Evolutionary conservation across 441 rosid species (phyloP).

Genomic region (Melianthus villosus): DNA sequence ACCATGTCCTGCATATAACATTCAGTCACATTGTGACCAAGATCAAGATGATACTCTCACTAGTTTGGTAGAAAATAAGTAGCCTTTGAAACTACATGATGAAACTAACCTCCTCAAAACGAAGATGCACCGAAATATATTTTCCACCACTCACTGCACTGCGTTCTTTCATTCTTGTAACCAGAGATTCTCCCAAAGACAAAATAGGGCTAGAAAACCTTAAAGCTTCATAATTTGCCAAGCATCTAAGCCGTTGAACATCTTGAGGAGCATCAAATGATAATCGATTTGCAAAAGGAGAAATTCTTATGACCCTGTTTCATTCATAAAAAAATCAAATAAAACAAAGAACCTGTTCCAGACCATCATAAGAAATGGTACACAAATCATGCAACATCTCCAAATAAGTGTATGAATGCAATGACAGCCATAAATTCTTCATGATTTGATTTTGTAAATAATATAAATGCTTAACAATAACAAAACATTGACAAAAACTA

Average conservation of each 20-base stretch:
- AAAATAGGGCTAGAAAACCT: slow-evolving; percentile 66
- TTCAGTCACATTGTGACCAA: slow-evolving; percentile 5
- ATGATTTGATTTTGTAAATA: too few species aligned
- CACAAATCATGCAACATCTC: too few species aligned
- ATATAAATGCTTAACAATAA: too few species aligned
- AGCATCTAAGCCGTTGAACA: slow-evolving; percentile 86
- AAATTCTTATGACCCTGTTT: slow-evolving; percentile 85
- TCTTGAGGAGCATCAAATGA: slow-evolving; percentile 90
- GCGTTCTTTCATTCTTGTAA: slow-evolving; percentile 80
- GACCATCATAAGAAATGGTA: not conserved
- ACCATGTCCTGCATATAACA: slow-evolving; percentile 76
- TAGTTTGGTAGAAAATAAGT: slow-evolving; percentile 1
- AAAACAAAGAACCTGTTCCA: not conserved
- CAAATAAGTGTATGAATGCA: too few species aligned
- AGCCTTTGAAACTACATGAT: not conserved
- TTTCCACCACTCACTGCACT: slow-evolving; percentile 63
- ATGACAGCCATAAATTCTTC: too few species aligned
- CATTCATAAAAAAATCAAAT: slow-evolving; percentile 9
- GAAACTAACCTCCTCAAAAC: slow-evolving; percentile 87
- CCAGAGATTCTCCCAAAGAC: slow-evolving; percentile 60
- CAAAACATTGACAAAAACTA: too few species aligned
- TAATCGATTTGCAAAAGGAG: slow-evolving; percentile 96
- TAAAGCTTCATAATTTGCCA: slow-evolving; percentile 87
- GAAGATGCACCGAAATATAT: slow-evolving; percentile 92
- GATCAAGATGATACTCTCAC: slow-evolving; percentile 2